Base-by-base conservation (phyloP, 177 flowering plant genomes). In the Telopea speciosissima region DNA sequence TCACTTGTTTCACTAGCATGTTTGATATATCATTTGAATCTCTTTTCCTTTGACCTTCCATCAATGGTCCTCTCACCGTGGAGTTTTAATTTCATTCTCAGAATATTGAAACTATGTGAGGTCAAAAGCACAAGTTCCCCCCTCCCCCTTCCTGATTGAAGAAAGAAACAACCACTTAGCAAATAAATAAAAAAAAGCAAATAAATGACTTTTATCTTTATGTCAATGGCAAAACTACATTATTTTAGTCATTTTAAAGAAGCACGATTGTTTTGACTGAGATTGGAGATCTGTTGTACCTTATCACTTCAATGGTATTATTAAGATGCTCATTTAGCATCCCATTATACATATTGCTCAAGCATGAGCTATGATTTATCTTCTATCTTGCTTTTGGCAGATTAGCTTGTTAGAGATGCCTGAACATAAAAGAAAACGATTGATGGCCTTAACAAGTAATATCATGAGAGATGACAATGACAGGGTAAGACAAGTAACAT, bases 401-500 rank as follows among this genome's bases (percentile, higher is more conserved):
- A 90, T 90, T 74, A 93, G 97, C 85, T 79, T 96, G 84, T 25
- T 91, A 70, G 98, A 90, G 73, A 81, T 88, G 83, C 91, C 97
- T 31, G 95, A 89, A 63, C 80, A 91, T 65, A 81, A 65, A 82
- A 90, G 73, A 78, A 91, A 87, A 77, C 86, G 73, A 63, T 24
- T 85, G 78, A 82, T 81, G 89, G 62, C 86, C 60, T 75, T 85
- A 62, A 90, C 95, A 0, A 77, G 85, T 66, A 93, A 89, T 79
- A 78, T 91, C 45, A 78, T 96, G 90, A 84, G 95, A 81, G 98
- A 96, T 85, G 92, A 90, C 12, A 87, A 78, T 80, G 99, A 96
- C 74, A 93, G 91, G 96, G 99, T 93, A 78, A 73, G 69, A 28
- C 64, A 21, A 9, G 24, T n/a, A 24, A 17, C 23, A 6, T 26